Base-by-base conservation (phyloP, 371 early-diverging fungal species). In the Dinochytrium kinnereticum region DNA sequence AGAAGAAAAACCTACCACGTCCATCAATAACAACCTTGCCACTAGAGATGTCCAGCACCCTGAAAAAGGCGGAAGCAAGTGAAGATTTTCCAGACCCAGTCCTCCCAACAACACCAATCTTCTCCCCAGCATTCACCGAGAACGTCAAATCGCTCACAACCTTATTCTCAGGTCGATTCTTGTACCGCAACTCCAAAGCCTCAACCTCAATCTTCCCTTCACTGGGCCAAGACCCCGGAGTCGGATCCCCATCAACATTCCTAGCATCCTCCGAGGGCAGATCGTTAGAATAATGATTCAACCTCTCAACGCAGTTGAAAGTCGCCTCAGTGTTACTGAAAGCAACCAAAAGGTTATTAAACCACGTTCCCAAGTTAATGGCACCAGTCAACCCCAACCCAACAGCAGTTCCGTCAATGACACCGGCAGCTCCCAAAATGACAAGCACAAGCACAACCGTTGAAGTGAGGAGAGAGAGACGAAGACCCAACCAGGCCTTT, bases 201-300 rank as follows among this genome's bases (percentile, higher is more conserved):
- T 59, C 33, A 39, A 78, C 50, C 13, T 37, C 64, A 44, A 78
- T 72, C 7, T 24, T 28, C 13, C 78, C 78, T 2, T 21, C 24
- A n/a, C 50, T 21, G 1, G 78, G 78, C 78, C 78, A 78, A 28
- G 34, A 17, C 28, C 51, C 28, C 50, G 61, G 38, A 0, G 30
- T 17, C 24, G 24, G 30, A 37, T 76, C 76, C 1, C 37, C 39
- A 3, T 53, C 40, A 10, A 75, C 26, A 13, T 36, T 5, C n/a
- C 66, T 15, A 7, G 84, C n/a, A 1, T 72, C 51, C 59, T 72
- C 95, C 74, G 84, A 78, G 5, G 76, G 76, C 28, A 79, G 51
- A 17, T 64, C 51, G 3, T 68, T 50, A 64, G 84, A 87, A 72
- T 88, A 75, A 33, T 70, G 44, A 51, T 65, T 50, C 55, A 75